Evolutionary conservation across 2,329 filamentous ascomycete species (phyloP).

Genomic region (Tolypocladium nubicola): DNA sequence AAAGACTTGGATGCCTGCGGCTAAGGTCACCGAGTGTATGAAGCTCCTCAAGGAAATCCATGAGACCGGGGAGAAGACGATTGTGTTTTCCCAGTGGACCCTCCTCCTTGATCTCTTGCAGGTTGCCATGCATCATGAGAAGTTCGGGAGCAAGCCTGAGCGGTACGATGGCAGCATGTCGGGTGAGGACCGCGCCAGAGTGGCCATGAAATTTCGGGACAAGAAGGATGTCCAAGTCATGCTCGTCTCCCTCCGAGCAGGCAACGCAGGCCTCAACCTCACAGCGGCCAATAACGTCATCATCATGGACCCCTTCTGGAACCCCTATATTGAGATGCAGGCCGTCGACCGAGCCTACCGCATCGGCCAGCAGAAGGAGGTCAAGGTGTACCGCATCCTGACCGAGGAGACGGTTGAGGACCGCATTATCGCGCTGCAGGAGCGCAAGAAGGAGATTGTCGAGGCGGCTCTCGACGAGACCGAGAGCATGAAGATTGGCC

Average conservation of each 20-base stretch:
- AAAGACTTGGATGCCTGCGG: constrained; percentile 63
- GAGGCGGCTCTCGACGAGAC: constrained; percentile 71
- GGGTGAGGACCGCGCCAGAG: constrained; percentile 54
- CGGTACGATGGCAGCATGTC: constrained; percentile 78
- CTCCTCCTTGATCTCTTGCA: constrained; percentile 64
- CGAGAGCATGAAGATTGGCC: constrained; percentile 53
- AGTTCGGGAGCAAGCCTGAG: constrained; percentile 48
- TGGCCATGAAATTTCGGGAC: constrained; percentile 54
- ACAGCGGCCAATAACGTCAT: constrained; percentile 77
- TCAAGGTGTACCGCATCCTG: constrained; percentile 72
- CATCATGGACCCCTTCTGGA: constrained; percentile 91
- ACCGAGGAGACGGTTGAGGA: constrained; percentile 76
- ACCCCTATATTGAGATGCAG: constrained; percentile 86
- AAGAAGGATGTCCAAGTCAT: constrained; percentile 60
- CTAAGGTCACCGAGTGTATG: constrained; percentile 72
- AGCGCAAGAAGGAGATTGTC: constrained; percentile 67
- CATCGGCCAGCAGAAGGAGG: constrained; percentile 66
- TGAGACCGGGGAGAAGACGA: constrained; percentile 54
- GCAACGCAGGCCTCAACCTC: constrained; percentile 76
- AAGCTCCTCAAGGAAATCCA: constrained; percentile 59
- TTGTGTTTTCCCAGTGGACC: constrained; percentile 74
- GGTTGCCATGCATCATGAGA: constrained; percentile 56
- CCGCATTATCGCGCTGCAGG: constrained; percentile 68
- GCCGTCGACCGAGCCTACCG: constrained; percentile 84
- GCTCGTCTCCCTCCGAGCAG: constrained; percentile 73